Evolutionary conservation across 345 rosid genomes (phyloP), one percentile per base, ranked within the genome.

Genomic region (Reutealis trisperma): DNA sequence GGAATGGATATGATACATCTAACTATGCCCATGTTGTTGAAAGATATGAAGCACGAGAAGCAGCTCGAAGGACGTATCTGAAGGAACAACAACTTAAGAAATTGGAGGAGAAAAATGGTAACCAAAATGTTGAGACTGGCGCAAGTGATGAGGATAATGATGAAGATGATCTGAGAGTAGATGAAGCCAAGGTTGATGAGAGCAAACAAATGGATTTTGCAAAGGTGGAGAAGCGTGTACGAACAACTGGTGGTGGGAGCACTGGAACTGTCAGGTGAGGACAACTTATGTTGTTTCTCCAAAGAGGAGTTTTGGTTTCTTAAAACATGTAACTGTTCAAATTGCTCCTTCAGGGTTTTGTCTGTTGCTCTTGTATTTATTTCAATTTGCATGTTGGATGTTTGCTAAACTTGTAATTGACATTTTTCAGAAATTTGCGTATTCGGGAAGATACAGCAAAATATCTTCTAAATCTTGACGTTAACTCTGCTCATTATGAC

Each of bases 141-240:
- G 82, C 77, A 16, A 89, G 89, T 75, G 91, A 91, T 44, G 97
- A 84, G 47, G 98, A 91, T 6, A 91, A 92, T 19, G 94, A 90
- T 24, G 94, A 90, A 18, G 91, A 94, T 61, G 95, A 84, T 81
- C 72, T 93, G 65, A 90, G 86, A 77, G 87, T 93, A 1, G 99
- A 95, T 89, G 98, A 93, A 87, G 98, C 98, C 18, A 95, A 75
- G 75, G 88, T 86, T n/a, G 90, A 87, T 67, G 98, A 95, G 85
- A 92, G 97, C 83, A 88, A 90, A 72, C 99, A 95, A 73, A 95
- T 95, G 97, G 99, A 95, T 79, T 93, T 95, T 76, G 94, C 99
- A 19, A 93, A 90, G 84, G 98, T 95, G 63, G 99, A 95, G 83
- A 95, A 95, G 86, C 94, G 99, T 87, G 99, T 95, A 37, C 89